phyloP scores from a whole-genome alignment of 768 basidiomycete genomes.

The Termitomyces sp. region DNA sequence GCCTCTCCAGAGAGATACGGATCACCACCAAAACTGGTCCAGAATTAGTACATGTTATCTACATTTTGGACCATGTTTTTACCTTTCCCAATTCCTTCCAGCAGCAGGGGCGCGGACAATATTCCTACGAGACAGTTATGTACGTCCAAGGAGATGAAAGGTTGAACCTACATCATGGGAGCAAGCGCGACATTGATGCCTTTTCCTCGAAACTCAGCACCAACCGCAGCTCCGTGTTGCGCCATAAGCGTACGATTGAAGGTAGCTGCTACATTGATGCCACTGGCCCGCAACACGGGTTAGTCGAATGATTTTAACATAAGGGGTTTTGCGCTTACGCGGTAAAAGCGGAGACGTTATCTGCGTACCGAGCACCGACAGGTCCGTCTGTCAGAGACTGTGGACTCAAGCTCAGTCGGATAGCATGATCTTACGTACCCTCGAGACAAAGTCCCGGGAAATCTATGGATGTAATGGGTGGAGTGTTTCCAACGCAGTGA shows the following conservation, averaged over 20 bases:
- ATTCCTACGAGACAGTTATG: conserved; percentile 27
- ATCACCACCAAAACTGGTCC: conserved; percentile 41
- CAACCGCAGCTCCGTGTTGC: conserved; percentile 50
- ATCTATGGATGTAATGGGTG: conserved; percentile 37
- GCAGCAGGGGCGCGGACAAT: conserved; percentile 39
- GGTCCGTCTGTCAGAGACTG: conserved; percentile 31
- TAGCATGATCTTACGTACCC: conserved; percentile 21
- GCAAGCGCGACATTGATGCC: conserved; percentile 52
- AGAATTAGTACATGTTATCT: neutral
- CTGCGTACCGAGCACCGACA: conserved; percentile 44
- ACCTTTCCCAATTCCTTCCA: conserved; percentile 52
- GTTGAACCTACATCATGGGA: conserved; percentile 38
- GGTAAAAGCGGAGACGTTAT: conserved; percentile 44
- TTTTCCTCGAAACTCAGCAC: conserved; percentile 55
- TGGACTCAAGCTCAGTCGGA: neutral
- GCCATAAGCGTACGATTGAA: conserved; percentile 54
- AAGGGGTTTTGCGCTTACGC: conserved; percentile 29
- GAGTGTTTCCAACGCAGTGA: conserved; percentile 47
- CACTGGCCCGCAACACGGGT: conserved; percentile 21
- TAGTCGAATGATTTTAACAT: neutral
- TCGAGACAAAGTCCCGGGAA: conserved; percentile 50
- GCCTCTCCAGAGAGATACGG: conserved; percentile 50
- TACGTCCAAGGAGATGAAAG: neutral
- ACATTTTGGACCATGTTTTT: conserved; percentile 10
- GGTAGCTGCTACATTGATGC: conserved; percentile 48